phyloP scores from a whole-genome alignment of 306 rosid species.

The Chamaecrista fasciculata region DNA sequence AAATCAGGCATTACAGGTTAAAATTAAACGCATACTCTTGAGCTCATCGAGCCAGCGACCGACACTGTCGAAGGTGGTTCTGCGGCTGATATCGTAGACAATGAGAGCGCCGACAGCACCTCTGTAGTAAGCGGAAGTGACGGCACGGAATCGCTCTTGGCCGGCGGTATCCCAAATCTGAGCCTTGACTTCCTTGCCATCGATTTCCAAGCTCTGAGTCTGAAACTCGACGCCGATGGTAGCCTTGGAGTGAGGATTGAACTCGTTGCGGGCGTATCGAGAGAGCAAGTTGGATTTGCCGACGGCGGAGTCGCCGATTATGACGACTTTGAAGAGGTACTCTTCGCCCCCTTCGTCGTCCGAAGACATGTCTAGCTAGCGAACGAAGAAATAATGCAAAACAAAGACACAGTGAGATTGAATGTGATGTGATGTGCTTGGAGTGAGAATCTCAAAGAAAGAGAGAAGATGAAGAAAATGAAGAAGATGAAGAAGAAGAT shows the following conservation, averaged over 20 bases:
- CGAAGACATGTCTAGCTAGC: constrained; percentile 44
- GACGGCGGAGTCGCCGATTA: constrained; percentile 67
- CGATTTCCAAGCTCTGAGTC: constrained; percentile 68
- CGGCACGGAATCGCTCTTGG: constrained; percentile 71
- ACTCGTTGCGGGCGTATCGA: constrained; percentile 64
- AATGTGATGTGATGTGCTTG: no score
- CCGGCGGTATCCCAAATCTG: constrained; percentile 88
- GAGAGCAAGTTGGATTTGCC: constrained; percentile 68
- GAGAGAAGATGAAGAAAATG: no score
- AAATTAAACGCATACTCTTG: constrained; percentile 49
- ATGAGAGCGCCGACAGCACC: constrained; percentile 73
- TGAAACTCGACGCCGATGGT: constrained; percentile 75
- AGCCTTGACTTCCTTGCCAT: constrained; percentile 67
- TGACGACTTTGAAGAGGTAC: constrained; percentile 72
- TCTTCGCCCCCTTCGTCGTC: constrained; percentile 71
- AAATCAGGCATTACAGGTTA: background rate
- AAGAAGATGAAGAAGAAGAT: background rate
- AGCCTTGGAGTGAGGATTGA: constrained; percentile 67
- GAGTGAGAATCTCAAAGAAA: no score
- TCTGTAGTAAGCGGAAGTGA: constrained; percentile 70
- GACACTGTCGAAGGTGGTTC: constrained; percentile 61
- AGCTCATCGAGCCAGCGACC: constrained; percentile 83
- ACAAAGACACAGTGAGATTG: background rate
- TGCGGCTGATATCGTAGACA: constrained; percentile 65
- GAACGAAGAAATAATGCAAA: no score